phyloP scores from a whole-genome alignment of 805 yeast species.

The Teunomyces lycoperdinae region DNA sequence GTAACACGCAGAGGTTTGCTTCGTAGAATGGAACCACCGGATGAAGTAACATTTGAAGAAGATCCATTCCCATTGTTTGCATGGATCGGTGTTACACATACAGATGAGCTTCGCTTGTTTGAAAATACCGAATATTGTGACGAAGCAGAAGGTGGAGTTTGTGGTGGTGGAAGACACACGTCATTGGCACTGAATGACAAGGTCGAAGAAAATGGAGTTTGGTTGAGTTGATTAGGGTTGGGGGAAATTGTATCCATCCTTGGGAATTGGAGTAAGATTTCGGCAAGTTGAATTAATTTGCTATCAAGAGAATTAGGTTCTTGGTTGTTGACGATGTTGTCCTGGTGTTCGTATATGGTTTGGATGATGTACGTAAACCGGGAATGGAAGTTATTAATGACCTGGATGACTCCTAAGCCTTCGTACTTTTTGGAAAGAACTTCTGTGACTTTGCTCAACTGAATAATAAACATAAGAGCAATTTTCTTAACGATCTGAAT shows the following conservation, averaged over 20 bases:
- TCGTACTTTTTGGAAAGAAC: slow-evolving; percentile 51
- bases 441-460: slow-evolving; percentile 47
- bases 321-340: slow-evolving; percentile 12
- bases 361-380: slow-evolving; percentile 14
- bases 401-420: slow-evolving; percentile 52
- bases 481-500: slow-evolving; percentile 39
- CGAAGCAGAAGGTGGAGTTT: slow-evolving; percentile 43
- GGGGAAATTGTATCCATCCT: slow-evolving; percentile 4
- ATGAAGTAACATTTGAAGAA: slow-evolving; percentile 5
- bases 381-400: slow-evolving; percentile 30
- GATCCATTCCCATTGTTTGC: slow-evolving; percentile 6
- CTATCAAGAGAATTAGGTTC: slow-evolving; percentile 10
- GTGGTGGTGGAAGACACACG: slow-evolving; percentile 17
- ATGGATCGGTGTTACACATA: slow-evolving; percentile 24
- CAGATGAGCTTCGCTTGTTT: slow-evolving; percentile 18
- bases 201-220: slow-evolving; percentile 5
- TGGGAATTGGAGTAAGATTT: slow-evolving; percentile 25
- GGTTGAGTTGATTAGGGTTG: slow-evolving; percentile 3
- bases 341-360: slow-evolving; percentile 23
- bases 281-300: slow-evolving; percentile 21
- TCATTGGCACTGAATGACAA: slow-evolving; percentile 6
- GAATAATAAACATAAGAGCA: slow-evolving; percentile 42
- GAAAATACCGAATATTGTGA: slow-evolving; percentile 40
- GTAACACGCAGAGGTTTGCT: slow-evolving; percentile 11
- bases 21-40: slow-evolving; percentile 4